A percentile compares a stretch with the other conserved stretches of the same genome.
These are phyloP conservation scores for Pseudocercospora musae DNA, from an alignment of 2,329 filamentous ascomycete genomes.

Conservation along the genomic window DNA sequence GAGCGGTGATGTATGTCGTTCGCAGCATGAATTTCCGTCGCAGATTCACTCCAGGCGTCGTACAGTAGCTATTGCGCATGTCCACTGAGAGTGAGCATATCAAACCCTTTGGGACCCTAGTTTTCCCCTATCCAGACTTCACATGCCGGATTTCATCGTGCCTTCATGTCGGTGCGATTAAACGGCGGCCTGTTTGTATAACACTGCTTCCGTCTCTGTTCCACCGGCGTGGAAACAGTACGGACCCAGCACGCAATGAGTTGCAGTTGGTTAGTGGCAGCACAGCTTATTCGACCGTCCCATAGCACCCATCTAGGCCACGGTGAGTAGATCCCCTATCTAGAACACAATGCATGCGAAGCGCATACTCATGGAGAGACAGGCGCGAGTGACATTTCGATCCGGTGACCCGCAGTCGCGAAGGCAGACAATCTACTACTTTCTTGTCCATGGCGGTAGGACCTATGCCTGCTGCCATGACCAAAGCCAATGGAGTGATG, in stretches of 20 bases:
- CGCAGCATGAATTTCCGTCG: slow-evolving; percentile 11
- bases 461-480: slow-evolving; percentile 20
- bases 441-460: slow-evolving; percentile 13
- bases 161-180: slow-evolving; percentile 15
- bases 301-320: slow-evolving; percentile 28
- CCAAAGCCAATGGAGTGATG: slow-evolving; percentile 29
- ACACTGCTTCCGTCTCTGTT: slow-evolving; percentile 17
- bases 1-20: neutral
- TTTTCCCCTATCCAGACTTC: slow-evolving; percentile 13
- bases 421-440: slow-evolving; percentile 14
- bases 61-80: slow-evolving; percentile 8
- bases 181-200: slow-evolving; percentile 11
- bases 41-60: slow-evolving; percentile 4
- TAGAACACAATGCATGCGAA: slow-evolving; percentile 4
- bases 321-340: slow-evolving; percentile 6
- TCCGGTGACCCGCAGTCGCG: slow-evolving; percentile 29
- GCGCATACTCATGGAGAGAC: slow-evolving; percentile 10
- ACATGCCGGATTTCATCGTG: slow-evolving; percentile 12
- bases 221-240: slow-evolving; percentile 18
- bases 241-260: slow-evolving; percentile 27
- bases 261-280: slow-evolving; percentile 23
- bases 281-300: slow-evolving; percentile 29
- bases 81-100: neutral
- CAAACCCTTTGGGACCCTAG: slow-evolving; percentile 10
- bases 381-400: slow-evolving; percentile 34